phyloP scores from a whole-genome alignment of 2,329 filamentous ascomycete genomes.

The Hypoxylon sp. region DNA sequence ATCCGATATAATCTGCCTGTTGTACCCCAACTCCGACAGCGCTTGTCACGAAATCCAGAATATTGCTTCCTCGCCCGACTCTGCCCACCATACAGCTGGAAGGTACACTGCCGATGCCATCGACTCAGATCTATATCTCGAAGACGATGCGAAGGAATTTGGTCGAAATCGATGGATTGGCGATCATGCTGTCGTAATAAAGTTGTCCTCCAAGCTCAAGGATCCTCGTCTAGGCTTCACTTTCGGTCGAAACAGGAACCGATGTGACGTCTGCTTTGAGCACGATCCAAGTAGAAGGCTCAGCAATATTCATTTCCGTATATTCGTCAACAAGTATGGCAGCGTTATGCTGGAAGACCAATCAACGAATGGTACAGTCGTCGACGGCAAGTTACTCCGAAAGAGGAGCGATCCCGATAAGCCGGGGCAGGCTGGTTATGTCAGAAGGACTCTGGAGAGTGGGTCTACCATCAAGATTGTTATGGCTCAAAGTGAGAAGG shows the following conservation, averaged over 20 bases:
- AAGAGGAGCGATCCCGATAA: conserved; percentile 58
- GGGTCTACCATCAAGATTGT: conserved; percentile 80
- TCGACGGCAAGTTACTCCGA: conserved; percentile 78
- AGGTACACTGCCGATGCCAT: conserved; percentile 63
- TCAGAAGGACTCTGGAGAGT: conserved; percentile 74
- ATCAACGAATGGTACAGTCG: conserved; percentile 95
- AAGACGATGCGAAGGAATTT: conserved; percentile 64
- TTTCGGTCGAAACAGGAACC: conserved; percentile 81
- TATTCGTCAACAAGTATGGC: conserved; percentile 87
- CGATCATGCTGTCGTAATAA: conserved; percentile 79
- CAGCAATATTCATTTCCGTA: conserved; percentile 96
- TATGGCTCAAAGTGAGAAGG: conserved; percentile 63
- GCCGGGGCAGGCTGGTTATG: conserved; percentile 53
- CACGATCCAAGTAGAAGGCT: conserved; percentile 78
- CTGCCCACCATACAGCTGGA: conserved; percentile 64
- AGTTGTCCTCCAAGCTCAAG: conserved; percentile 80
- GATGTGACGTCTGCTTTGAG: conserved; percentile 79
- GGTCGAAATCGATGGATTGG: conserved; percentile 65
- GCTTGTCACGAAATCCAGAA: conserved; percentile 77
- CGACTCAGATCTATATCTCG: conserved; percentile 63
- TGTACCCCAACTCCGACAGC: conserved; percentile 81
- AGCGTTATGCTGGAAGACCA: conserved; percentile 92
- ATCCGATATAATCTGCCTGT: conserved; percentile 88
- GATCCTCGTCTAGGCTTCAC: conserved; percentile 79
- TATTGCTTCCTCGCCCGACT: conserved; percentile 58